Evolutionary conservation across 352 stramenopile genomes (phyloP).

Genomic region (Globisporangium okanoganense): DNA sequence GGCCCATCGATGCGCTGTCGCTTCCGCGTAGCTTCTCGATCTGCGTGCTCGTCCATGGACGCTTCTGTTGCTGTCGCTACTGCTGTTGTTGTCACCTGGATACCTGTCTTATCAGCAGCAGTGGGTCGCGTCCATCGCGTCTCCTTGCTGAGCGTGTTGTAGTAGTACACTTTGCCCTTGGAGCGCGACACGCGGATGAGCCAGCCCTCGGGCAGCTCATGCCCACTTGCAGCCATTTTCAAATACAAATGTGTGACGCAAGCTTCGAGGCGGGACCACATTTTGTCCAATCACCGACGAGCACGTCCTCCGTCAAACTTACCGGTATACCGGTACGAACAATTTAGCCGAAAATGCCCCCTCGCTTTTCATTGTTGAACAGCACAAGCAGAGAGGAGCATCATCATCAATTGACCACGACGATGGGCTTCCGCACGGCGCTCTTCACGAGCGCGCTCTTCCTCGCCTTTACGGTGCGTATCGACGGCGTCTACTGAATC

Average conservation of each 20-base stretch:
- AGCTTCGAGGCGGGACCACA: not conserved
- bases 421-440: conserved; percentile 24
- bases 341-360: not conserved
- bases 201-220: conserved; percentile 46
- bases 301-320: no score
- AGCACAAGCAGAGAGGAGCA: not conserved
- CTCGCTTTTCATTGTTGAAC: conserved; percentile 8
- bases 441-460: conserved; percentile 14
- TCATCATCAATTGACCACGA: not conserved
- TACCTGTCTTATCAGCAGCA: not conserved
- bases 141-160: conserved; percentile 39
- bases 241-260: not conserved
- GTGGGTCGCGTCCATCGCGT: conserved; percentile 62
- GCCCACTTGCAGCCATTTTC: conserved; percentile 5
- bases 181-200: conserved; percentile 62
- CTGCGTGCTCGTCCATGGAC: conserved; percentile 3
- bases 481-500: not conserved
- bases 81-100: not conserved
- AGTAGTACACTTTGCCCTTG: conserved; percentile 73
- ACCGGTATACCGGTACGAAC: no score
- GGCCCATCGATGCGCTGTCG: conserved; percentile 14
- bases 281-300: not conserved
- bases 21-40: conserved; percentile 15
- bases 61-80: not conserved
- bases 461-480: conserved; percentile 23